phyloP scores from a whole-genome alignment of 148 eudicot species.

The Oxyria digyna region DNA sequence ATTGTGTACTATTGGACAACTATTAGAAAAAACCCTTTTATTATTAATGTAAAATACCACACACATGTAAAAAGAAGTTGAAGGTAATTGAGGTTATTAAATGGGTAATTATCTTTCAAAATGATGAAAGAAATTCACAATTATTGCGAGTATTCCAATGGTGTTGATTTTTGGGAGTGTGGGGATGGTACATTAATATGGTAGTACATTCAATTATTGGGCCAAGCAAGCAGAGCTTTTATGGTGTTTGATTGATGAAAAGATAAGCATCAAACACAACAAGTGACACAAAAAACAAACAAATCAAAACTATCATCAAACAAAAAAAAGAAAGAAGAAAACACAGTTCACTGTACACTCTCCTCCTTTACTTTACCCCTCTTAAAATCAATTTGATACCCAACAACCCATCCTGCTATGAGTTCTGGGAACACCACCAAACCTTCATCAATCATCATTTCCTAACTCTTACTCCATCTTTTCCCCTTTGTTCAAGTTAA shows the following conservation, averaged over 20 bases:
- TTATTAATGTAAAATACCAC: no score
- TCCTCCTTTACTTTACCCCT: no score
- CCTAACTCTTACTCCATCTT: no score
- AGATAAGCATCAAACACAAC: constrained; percentile 25
- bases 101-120: background rate
- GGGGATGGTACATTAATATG: background rate
- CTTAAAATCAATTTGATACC: constrained; percentile 15
- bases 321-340: no score
- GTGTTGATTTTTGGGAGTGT: background rate
- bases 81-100: no score
- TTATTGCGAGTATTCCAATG: background rate
- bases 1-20: no score
- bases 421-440: constrained; percentile 17
- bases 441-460: background rate
- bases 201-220: constrained; percentile 1
- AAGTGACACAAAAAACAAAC: background rate
- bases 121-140: background rate
- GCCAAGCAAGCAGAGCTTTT: background rate
- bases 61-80: no score
- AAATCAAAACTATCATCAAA: background rate
- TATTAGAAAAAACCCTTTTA: no score
- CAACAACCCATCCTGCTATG: constrained; percentile 33
- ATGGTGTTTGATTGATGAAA: constrained; percentile 9
- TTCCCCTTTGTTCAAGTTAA: no score
- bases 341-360: no score